A percentile compares a stretch with the other conserved stretches of the same genome.
Conservation (phyloP, 2,329 filamentous ascomycete genomes). For the Exophiala oligosperma region DNA sequence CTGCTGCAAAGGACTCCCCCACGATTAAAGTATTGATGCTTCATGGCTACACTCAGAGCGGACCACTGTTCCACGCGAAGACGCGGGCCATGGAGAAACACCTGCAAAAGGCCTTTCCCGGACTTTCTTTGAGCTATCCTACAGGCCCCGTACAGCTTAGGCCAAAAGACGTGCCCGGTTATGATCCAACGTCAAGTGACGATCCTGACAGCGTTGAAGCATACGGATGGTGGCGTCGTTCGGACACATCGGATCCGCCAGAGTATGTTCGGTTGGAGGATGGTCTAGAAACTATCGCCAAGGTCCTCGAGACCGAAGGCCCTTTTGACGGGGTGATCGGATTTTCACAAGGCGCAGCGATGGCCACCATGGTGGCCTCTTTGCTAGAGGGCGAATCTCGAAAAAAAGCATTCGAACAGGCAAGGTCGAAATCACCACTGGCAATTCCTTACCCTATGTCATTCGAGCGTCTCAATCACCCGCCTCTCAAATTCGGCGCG, state of each 20-base stretch:
- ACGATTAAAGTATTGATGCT: constrained; percentile 72
- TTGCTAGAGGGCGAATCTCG: constrained; percentile 61
- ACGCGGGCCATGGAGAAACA: constrained; percentile 83
- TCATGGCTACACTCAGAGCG: constrained; percentile 89
- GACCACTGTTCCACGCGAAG: constrained; percentile 80
- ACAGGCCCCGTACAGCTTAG: constrained; percentile 66
- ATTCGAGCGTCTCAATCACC: constrained; percentile 50
- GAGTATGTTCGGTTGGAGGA: constrained; percentile 69
- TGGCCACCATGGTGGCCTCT: constrained; percentile 70
- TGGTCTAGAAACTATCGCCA: constrained; percentile 65
- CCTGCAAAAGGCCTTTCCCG: constrained; percentile 70
- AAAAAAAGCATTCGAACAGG: constrained; percentile 40
- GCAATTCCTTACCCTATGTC: constrained; percentile 52
- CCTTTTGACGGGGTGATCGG: constrained; percentile 77
- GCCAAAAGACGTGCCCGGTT: constrained; percentile 69
- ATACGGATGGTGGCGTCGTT: constrained; percentile 79
- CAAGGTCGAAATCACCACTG: constrained; percentile 22
- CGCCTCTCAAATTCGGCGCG: constrained; percentile 68
- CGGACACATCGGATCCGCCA: constrained; percentile 60
- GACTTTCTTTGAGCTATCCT: constrained; percentile 65
- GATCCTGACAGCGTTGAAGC: constrained; percentile 60
- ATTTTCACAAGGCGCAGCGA: constrained; percentile 77
- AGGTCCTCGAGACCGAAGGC: constrained; percentile 61
- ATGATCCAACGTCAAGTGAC: constrained; percentile 47
- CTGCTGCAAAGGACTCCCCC: constrained; percentile 12